These are phyloP conservation scores for Talaromyces funiculosus DNA, from an alignment of 2,329 filamentous ascomycete species.

Conservation along the genomic window DNA sequence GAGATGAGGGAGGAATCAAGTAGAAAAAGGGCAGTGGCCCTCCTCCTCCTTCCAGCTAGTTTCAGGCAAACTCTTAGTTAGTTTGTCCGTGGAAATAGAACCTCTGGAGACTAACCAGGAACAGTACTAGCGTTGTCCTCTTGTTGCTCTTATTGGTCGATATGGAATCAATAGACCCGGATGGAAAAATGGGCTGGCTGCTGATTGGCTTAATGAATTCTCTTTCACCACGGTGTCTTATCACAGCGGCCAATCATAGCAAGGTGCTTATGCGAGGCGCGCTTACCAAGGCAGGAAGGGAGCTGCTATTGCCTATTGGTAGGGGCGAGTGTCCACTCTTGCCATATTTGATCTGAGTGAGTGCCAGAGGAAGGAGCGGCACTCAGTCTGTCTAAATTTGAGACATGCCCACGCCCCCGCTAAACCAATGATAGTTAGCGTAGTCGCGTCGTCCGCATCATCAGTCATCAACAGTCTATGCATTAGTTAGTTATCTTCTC, in stretches of 20 bases:
- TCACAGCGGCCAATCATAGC: neutral
- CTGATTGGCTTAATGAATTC: neutral
- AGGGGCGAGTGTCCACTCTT: neutral
- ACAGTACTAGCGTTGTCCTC: neutral
- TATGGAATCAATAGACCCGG: neutral
- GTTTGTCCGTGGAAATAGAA: neutral
- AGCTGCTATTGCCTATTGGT: neutral
- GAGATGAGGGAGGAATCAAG: neutral
- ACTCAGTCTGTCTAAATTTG: neutral
- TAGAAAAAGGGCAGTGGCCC: neutral
- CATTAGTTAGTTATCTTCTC: neutral
- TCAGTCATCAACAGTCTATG: neutral
- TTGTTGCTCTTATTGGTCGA: neutral
- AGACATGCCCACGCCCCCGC: neutral
- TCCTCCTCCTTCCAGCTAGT: neutral
- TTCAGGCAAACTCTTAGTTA: neutral
- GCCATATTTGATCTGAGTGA: neutral
- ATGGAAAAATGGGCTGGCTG: neutral
- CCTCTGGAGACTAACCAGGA: neutral
- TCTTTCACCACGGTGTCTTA: neutral
- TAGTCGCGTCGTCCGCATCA: neutral
- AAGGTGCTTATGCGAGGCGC: neutral
- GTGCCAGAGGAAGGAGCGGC: neutral
- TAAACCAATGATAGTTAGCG: neutral
- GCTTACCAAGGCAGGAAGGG: neutral